Percentiles rank a stretch among this genome's conserved stretches.
Evolutionary conservation across 495 filamentous ascomycete species (phyloP).

Genomic region (Lophium mytilinum): DNA sequence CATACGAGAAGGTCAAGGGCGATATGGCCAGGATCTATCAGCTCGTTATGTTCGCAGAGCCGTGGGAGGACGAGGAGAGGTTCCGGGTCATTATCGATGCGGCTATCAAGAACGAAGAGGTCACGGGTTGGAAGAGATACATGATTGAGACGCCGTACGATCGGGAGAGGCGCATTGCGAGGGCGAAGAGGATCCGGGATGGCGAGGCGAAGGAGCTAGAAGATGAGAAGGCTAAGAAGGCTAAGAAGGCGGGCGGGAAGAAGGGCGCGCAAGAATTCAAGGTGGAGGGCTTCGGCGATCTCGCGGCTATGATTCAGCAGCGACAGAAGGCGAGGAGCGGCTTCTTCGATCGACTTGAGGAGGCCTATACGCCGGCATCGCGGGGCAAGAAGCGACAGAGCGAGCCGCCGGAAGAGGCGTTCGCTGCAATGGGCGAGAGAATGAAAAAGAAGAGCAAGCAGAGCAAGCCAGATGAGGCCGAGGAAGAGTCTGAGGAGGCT

Average conservation of each 20-base stretch:
- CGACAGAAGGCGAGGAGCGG: conserved; percentile 43
- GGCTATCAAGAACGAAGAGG: conserved; percentile 62
- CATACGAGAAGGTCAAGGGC: conserved; percentile 61
- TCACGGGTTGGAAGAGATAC: conserved; percentile 59
- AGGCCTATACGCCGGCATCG: conserved; percentile 60
- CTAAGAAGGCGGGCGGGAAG: conserved; percentile 11
- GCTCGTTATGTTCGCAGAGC: conserved; percentile 74
- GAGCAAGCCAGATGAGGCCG: neutral
- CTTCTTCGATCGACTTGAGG: conserved; percentile 58
- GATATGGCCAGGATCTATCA: conserved; percentile 70
- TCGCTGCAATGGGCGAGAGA: conserved; percentile 43
- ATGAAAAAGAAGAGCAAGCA: conserved; percentile 38
- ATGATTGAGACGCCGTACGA: conserved; percentile 49
- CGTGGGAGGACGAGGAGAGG: conserved; percentile 76
- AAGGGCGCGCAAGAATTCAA: conserved; percentile 26
- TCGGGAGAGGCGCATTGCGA: neutral
- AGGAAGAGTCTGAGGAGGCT: neutral
- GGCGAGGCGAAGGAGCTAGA: conserved; percentile 62
- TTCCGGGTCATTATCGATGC: conserved; percentile 72
- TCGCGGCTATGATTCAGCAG: conserved; percentile 52
- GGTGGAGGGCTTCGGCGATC: conserved; percentile 33
- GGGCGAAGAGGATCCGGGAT: conserved; percentile 10
- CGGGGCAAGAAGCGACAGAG: conserved; percentile 44
- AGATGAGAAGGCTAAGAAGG: conserved; percentile 25
- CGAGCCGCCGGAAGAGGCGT: conserved; percentile 58